Base-by-base conservation (phyloP, 768 basidiomycete species). In the Phallus indusiatus region DNA sequence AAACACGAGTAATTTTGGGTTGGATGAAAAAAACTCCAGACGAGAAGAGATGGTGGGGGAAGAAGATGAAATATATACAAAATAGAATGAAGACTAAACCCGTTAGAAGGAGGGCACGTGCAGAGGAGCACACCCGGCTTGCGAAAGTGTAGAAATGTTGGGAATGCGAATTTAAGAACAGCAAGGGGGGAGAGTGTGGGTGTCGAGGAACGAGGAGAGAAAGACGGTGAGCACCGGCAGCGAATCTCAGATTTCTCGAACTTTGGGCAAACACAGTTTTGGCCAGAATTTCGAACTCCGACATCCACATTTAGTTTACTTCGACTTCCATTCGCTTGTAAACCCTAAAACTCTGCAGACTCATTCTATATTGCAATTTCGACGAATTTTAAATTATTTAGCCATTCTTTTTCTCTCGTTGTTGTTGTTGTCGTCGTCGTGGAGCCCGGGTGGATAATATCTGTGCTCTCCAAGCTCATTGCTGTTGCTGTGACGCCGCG, bases 141-240 rank as follows among this genome's bases (percentile, higher is more conserved):
- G 42, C 42, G 14, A 42, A 42, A 42, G 3, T 55, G 54, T 55
- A 35, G 54, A 55, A 55, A 55, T 55, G 54, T 47, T 55, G n/a
- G 36, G 20, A 51, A 22, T 6, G 20, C 11, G 18, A 33, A 42
- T 14, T 14, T 2, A 42, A 42, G 12, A 4, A 34, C 3, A 51
- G 4, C 4, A 48, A 48, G 8, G 21, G 21, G 47, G 47, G 6
- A 17, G 22, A 53, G 51, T n/a, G 22, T 53, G 28, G 53, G 53
- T 10, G 34, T 14, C 14, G 53, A 36, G 36, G 53, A 54, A 24
- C 18, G 34, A 24, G 34, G 14, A 28, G 33, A 21, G 9, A 14
- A 16, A 34, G 21, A 20, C 24, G 11, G 21, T 20, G 18, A 34
- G 17, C 24, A 54, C 12, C 21, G 28, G 14, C 24, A 51, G 50